Percentiles rank a stretch among this genome's conserved stretches.
These are phyloP conservation scores for Globisporangium perplexum DNA, from an alignment of 352 stramenopile species.

Conservation along the genomic window DNA sequence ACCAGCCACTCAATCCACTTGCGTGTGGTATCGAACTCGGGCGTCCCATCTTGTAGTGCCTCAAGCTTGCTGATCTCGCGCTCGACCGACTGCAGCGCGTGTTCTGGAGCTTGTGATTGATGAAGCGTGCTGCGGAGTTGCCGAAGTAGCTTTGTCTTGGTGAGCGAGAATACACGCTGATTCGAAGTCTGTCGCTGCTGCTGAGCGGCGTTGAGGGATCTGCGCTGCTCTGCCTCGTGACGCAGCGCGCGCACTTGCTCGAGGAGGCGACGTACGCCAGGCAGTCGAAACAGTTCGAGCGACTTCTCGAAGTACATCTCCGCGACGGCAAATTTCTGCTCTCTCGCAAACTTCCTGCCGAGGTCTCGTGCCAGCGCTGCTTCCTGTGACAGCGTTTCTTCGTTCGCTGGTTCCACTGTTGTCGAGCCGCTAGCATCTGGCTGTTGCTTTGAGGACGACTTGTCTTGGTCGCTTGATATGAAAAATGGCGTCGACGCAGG, in stretches of 20 bases:
- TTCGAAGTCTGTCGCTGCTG: neutral
- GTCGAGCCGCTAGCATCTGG: neutral
- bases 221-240: conserved; percentile 4
- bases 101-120: conserved; percentile 13
- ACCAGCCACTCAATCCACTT: conserved; percentile 66
- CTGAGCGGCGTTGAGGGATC: neutral
- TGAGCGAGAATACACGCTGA: neutral
- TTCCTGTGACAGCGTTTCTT: conserved; percentile 40
- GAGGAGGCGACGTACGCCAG: conserved; percentile 43
- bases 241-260: conserved; percentile 21
- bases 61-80: conserved; percentile 47
- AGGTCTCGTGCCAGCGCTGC: conserved; percentile 56
- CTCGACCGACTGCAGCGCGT: conserved; percentile 28
- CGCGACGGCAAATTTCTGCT: conserved; percentile 33
- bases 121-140: conserved; percentile 18
- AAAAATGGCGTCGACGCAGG: neutral
- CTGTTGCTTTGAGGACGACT: neutral
- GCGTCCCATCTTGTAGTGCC: conserved; percentile 13
- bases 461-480: neutral
- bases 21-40: conserved; percentile 25
- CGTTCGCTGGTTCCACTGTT: conserved; percentile 2
- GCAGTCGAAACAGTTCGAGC: conserved; percentile 43
- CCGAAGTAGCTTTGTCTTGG: conserved; percentile 14
- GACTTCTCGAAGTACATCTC: conserved; percentile 61
- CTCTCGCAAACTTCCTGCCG: conserved; percentile 47